Evolutionary conservation across 768 basidiomycete species (phyloP).

Genomic region (Myochromella boudieri): DNA sequence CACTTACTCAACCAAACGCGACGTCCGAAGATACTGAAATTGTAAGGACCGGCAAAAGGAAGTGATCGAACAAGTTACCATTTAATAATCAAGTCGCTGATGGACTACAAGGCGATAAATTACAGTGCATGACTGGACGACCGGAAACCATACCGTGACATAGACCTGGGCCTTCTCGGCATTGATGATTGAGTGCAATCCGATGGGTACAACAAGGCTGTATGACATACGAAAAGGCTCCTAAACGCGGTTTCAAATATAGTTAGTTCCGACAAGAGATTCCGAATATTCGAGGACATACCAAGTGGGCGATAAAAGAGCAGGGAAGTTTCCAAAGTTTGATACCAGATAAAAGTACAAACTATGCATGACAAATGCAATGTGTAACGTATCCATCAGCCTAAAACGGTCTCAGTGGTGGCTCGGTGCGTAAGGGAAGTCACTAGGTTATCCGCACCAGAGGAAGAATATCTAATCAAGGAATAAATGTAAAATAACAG

Average conservation of each 20-base stretch:
- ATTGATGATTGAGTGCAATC: neutral
- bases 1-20: constrained; percentile 27
- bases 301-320: constrained; percentile 29
- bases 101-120: constrained; percentile 1
- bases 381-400: constrained; percentile 18
- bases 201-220: too few relatives aligned
- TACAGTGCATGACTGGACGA: neutral
- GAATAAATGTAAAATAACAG: neutral
- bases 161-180: constrained; percentile 9
- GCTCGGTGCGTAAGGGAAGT: neutral
- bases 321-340: constrained; percentile 18
- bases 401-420: constrained; percentile 1
- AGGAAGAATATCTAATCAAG: constrained; percentile 11
- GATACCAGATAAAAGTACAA: constrained; percentile 15
- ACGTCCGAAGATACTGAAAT: constrained; percentile 22
- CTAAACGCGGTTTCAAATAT: neutral
- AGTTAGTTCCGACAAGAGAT: neutral
- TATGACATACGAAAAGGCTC: constrained; percentile 13
- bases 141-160: constrained; percentile 6
- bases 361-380: constrained; percentile 13
- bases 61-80: constrained; percentile 19
- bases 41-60: neutral
- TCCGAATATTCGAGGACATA: constrained; percentile 5
- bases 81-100: constrained; percentile 30
- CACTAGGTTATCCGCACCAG: constrained; percentile 4